Percentiles rank a stretch among this genome's conserved stretches.
phyloP scores from a whole-genome alignment of 257 asterid species.

The Jasminum sambac region DNA sequence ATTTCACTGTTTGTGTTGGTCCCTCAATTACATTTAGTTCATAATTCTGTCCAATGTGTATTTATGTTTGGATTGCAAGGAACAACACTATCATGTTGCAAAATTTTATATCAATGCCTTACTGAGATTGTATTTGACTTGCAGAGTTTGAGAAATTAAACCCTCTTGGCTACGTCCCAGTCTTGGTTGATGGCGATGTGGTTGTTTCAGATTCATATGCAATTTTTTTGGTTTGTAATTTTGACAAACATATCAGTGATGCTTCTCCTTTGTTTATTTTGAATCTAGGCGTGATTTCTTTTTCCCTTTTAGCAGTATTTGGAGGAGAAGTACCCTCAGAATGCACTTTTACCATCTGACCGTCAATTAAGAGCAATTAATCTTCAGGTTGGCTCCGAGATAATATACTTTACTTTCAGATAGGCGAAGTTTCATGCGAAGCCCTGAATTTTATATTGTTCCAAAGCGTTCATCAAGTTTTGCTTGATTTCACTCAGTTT shows the following conservation, averaged over 20 bases:
- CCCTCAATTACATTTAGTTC: too few relatives aligned
- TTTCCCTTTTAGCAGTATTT: slow-evolving; percentile 43
- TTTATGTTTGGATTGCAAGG: too few relatives aligned
- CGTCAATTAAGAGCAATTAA: slow-evolving; percentile 71
- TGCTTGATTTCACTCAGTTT: too few relatives aligned
- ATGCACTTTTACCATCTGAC: slow-evolving; percentile 56
- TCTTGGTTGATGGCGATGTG: slow-evolving; percentile 71
- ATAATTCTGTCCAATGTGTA: too few relatives aligned
- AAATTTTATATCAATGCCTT: neutral
- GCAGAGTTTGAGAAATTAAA: slow-evolving; percentile 80
- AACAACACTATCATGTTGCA: neutral
- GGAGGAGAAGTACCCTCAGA: slow-evolving; percentile 67
- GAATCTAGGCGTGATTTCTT: neutral
- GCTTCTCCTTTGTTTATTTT: neutral
- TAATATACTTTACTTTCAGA: neutral
- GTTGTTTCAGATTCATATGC: slow-evolving; percentile 73
- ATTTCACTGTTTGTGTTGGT: too few relatives aligned
- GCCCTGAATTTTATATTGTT: neutral
- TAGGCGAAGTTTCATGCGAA: neutral
- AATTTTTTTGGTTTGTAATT: slow-evolving; percentile 57
- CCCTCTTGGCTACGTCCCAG: slow-evolving; percentile 75
- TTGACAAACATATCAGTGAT: neutral
- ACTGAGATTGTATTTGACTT: slow-evolving; percentile 18
- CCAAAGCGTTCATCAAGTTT: too few relatives aligned
- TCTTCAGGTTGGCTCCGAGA: slow-evolving; percentile 60